Evolutionary conservation across 441 rosid species (phyloP).

Genomic region (Manihot esculenta): DNA sequence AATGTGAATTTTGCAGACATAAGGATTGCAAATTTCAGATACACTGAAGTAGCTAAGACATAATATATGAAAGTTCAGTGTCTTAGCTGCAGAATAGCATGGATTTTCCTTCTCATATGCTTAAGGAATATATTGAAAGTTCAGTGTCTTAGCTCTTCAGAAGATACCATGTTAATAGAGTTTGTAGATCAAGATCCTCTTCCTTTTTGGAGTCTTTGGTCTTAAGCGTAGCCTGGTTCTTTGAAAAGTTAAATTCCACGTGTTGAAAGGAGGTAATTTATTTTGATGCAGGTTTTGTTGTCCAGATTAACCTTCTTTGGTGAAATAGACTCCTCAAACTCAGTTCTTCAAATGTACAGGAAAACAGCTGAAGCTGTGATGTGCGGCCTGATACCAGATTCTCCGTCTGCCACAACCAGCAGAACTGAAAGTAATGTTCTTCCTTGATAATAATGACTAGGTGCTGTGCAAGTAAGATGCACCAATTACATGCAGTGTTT

Average conservation of each 20-base stretch:
- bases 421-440: constrained; percentile 65
- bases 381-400: constrained; percentile 85
- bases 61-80: no score
- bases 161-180: background rate
- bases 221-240: background rate
- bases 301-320: constrained; percentile 78
- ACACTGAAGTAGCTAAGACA: background rate
- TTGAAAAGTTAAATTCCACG: constrained; percentile 4
- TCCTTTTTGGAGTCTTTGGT: background rate
- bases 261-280: constrained; percentile 10
- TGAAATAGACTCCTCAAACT: constrained; percentile 55
- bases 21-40: background rate
- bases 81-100: background rate
- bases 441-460: constrained; percentile 4
- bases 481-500: background rate
- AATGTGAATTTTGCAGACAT: no score
- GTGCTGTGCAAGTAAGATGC: background rate
- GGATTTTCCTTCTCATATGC: background rate
- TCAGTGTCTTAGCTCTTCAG: background rate
- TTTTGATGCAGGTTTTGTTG: constrained; percentile 63
- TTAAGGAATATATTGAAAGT: background rate
- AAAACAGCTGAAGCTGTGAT: constrained; percentile 88
- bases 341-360: constrained; percentile 61
- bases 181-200: background rate
- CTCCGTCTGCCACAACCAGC: constrained; percentile 84